Evolutionary conservation across 2,329 filamentous ascomycete species (phyloP), one percentile per base, ranked within the genome.

Genomic region (Paecilomyces dactylethromorphus): DNA sequence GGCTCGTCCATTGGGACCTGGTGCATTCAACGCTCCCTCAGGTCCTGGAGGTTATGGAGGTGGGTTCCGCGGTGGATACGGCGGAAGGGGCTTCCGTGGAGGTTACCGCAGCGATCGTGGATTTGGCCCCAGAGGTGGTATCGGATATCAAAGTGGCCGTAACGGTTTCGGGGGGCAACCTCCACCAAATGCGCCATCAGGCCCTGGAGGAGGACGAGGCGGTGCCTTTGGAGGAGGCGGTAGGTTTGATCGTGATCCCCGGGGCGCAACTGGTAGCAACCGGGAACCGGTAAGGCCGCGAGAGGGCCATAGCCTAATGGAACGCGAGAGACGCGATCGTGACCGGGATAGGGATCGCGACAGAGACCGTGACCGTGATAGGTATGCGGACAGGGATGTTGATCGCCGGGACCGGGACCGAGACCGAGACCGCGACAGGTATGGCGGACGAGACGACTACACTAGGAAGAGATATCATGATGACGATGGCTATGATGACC

Each of bases 401-500:
- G 61, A 59, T 50, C 52, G 61, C 21, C 57, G 64, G 52, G 61
- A 74, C 60, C 71, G 75, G 61, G 78, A 78, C 67, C 74, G 80
- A 62, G 80, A 84, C 63, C 78, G 82, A 56, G 77, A 78, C 59
- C 71, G 77, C 54, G 79, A 81, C 61, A 73, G 77, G 60, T 77
- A 79, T 54, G 72, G 71, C 59, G 75, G 78, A 63, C 78, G 81
- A 55, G 81, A 84, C 64, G 82, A 83, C 56, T 79, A 82, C 59
- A 78, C 75, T 76, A 84, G 71, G 84, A 90, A 81, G 69, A 85
- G 87, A 71, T 82, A 86, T 56, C 91, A 89, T 75, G 92, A 95
- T 56, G 89, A 88, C 70, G 87, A 87, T 71, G 84, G 85, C 64
- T 88, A 92, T 77, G 91, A 96, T 70, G 92, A 96, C 74, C 79